Percentiles rank a stretch among this genome's conserved stretches.
phyloP scores from a whole-genome alignment of 805 yeast species.

The Yamadazyma olivae region DNA sequence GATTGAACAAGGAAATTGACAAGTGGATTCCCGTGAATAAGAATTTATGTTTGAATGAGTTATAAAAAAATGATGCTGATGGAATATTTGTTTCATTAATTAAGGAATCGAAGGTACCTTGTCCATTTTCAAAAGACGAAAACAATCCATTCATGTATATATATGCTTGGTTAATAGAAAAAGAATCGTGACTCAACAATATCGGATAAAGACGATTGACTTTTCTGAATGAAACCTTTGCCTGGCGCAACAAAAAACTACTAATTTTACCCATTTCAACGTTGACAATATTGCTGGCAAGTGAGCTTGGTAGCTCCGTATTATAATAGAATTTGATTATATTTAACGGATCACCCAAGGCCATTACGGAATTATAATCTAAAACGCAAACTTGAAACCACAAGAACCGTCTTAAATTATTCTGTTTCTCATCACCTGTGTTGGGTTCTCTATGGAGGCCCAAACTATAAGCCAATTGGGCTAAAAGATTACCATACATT shows the following conservation, averaged over 20 bases:
- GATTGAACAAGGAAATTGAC: constrained; percentile 16
- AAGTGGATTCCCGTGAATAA: neutral
- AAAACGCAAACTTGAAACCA: constrained; percentile 28
- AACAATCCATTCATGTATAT: neutral
- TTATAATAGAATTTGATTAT: constrained; percentile 26
- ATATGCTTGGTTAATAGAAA: neutral
- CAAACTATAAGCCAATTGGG: constrained; percentile 65
- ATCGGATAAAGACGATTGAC: neutral
- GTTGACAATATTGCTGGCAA: neutral
- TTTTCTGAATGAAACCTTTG: neutral
- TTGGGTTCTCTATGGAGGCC: constrained; percentile 69
- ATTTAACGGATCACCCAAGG: constrained; percentile 32
- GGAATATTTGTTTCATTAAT: neutral
- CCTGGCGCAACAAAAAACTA: neutral
- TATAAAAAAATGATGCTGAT: neutral
- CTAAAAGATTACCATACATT: constrained; percentile 51
- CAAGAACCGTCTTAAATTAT: constrained; percentile 30
- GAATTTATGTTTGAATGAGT: neutral
- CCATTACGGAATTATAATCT: constrained; percentile 25
- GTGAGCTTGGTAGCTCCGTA: constrained; percentile 21
- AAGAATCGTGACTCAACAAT: neutral
- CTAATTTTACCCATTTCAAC: neutral
- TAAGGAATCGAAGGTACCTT: neutral
- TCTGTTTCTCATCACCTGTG: too few species aligned
- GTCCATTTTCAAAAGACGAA: neutral